Conservation (phyloP, 306 rosid species). For the Cucumis cinereus region DNA sequence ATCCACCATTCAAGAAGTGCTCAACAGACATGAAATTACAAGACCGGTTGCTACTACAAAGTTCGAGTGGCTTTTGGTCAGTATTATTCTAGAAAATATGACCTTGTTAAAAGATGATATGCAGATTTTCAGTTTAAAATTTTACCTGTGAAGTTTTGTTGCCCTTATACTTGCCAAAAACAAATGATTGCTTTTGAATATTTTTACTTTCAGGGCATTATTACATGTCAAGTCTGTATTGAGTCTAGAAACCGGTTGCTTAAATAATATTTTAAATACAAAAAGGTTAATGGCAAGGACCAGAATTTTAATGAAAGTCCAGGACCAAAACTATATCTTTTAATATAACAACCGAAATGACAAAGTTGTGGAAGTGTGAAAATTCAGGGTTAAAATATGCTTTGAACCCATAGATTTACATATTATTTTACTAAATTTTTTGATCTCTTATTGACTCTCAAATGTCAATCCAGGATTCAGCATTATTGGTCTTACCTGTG, state of each 20-base stretch:
- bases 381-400: not conserved
- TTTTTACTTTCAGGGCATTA: not conserved
- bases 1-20: slow-evolving; percentile 4
- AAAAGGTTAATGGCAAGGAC: not conserved
- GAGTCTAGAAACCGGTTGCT: not conserved
- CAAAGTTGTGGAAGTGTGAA: not conserved
- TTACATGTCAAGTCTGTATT: not conserved
- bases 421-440: not conserved
- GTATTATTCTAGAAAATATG: slow-evolving; percentile 5
- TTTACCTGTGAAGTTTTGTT: not conserved
- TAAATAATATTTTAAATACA: not conserved
- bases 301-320: not conserved
- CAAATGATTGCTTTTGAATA: not conserved
- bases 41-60: not conserved
- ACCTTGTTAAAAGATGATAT: not conserved
- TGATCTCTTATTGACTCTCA: not conserved
- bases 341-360: not conserved
- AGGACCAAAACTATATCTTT: not conserved
- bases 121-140: slow-evolving; percentile 5
- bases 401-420: not conserved
- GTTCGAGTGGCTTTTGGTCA: slow-evolving; percentile 2
- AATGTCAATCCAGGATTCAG: not conserved
- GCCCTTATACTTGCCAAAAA: not conserved
- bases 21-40: not conserved
- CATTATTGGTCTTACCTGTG: not conserved